These are phyloP conservation scores for Aegilops sharonensis DNA, from an alignment of 176 grass and related monocot species.

Conservation along the genomic window DNA sequence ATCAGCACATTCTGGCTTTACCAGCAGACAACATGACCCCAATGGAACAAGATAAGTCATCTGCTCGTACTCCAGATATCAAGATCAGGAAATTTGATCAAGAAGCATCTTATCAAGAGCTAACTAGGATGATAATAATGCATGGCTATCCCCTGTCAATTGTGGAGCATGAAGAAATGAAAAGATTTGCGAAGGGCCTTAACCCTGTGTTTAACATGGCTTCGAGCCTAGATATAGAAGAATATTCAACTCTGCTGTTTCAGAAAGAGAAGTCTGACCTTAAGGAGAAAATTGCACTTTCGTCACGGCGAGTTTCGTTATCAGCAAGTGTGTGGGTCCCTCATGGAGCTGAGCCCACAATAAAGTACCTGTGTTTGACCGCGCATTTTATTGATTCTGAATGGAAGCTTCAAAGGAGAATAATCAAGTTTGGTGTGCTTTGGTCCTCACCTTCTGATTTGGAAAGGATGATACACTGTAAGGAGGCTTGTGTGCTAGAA, in stretches of 20 bases:
- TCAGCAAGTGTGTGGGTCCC: conserved; percentile 48
- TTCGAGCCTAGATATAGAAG: conserved; percentile 48
- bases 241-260: conserved; percentile 45
- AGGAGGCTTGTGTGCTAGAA: conserved; percentile 38
- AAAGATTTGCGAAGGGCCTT: conserved; percentile 47
- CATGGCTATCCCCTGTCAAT: conserved; percentile 57
- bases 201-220: conserved; percentile 54
- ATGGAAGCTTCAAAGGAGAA: conserved; percentile 56
- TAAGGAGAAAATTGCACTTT: conserved; percentile 47
- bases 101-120: conserved; percentile 48
- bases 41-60: conserved; percentile 21
- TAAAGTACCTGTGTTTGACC: conserved; percentile 50
- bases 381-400: conserved; percentile 44
- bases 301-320: conserved; percentile 41
- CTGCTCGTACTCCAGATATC: conserved; percentile 2
- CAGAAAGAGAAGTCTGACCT: conserved; percentile 57
- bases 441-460: conserved; percentile 34
- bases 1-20: conserved; percentile 45
- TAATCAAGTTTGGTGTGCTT: conserved; percentile 54
- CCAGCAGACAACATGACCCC: conserved; percentile 30
- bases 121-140: conserved; percentile 46
- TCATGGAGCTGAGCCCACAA: conserved; percentile 34
- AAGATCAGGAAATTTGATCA: conserved; percentile 32
- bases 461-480: conserved; percentile 47
- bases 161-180: conserved; percentile 58